Conservation (phyloP, 2,329 filamentous ascomycete species). For the Cercospora sojina region DNA sequence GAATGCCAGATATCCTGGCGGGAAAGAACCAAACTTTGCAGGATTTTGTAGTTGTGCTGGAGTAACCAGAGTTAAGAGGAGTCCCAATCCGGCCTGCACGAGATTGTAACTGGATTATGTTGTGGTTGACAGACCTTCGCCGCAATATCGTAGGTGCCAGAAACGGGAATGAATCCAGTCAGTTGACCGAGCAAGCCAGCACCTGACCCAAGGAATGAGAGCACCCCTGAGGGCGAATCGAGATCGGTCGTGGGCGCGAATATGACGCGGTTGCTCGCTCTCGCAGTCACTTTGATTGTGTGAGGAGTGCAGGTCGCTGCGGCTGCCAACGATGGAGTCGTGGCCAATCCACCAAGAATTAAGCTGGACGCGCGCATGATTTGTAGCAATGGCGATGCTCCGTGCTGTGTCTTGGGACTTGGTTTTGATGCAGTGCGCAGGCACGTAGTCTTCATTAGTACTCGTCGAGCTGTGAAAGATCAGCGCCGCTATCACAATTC, state of each 20-base stretch:
- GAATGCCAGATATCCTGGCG: conserved; percentile 24
- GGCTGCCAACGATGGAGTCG: conserved; percentile 5
- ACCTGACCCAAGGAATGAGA: conserved; percentile 20
- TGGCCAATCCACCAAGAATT: conserved; percentile 3
- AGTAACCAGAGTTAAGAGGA: conserved; percentile 17
- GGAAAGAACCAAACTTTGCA: conserved; percentile 19
- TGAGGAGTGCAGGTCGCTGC: conserved; percentile 18
- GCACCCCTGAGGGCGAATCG: conserved; percentile 18
- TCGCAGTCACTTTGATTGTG: conserved; percentile 13
- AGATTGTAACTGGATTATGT: conserved; percentile 16
- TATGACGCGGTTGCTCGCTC: conserved; percentile 17
- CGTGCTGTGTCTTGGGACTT: background rate
- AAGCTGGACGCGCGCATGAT: background rate
- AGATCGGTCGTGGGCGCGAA: conserved; percentile 18
- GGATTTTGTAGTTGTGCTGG: conserved; percentile 24
- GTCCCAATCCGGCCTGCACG: conserved; percentile 17
- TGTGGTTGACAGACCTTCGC: conserved; percentile 20
- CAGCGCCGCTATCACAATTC: conserved; percentile 2
- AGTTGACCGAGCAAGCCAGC: conserved; percentile 23
- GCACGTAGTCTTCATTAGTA: background rate
- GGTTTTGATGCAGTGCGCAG: background rate
- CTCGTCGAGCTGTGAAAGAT: background rate
- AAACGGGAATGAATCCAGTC: conserved; percentile 13
- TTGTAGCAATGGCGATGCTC: background rate
- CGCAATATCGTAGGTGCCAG: conserved; percentile 21